A percentile compares a stretch with the other conserved stretches of the same genome.
Conservation (phyloP, 2,329 filamentous ascomycete genomes). For the Microsporum ferrugineum region DNA sequence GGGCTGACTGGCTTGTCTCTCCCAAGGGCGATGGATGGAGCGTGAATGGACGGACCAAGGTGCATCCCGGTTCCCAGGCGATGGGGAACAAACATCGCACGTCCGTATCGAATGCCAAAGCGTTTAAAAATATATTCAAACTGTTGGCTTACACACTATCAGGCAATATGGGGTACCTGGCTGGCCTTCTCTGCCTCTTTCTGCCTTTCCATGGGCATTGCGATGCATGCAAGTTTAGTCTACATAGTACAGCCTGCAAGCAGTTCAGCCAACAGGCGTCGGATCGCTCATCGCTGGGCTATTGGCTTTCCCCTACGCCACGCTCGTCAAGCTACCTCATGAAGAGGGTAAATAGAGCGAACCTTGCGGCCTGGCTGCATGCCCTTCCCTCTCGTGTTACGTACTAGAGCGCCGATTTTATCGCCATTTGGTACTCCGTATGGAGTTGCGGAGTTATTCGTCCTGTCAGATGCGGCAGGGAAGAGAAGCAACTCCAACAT, state of each 20-base stretch:
- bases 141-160: not conserved
- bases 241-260: not conserved
- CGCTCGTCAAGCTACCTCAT: not conserved
- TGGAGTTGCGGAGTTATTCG: not conserved
- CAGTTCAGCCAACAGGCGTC: not conserved
- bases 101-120: not conserved
- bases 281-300: not conserved
- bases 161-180: not conserved
- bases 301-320: constrained; percentile 3
- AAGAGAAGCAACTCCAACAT: not conserved
- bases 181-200: not conserved
- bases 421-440: not conserved
- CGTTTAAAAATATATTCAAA: not conserved
- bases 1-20: not conserved
- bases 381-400: not conserved
- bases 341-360: not conserved
- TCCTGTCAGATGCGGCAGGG: not conserved
- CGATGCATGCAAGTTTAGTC: not conserved
- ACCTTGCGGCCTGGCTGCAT: constrained; percentile 2
- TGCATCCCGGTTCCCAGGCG: not conserved
- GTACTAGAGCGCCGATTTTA: not conserved
- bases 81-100: constrained; percentile 2
- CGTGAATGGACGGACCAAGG: constrained; percentile 1
- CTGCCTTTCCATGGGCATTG: not conserved
- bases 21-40: not conserved